These are phyloP conservation scores for Penicillium simplicissimum DNA, from an alignment of 495 filamentous ascomycete species.

Conservation along the genomic window DNA sequence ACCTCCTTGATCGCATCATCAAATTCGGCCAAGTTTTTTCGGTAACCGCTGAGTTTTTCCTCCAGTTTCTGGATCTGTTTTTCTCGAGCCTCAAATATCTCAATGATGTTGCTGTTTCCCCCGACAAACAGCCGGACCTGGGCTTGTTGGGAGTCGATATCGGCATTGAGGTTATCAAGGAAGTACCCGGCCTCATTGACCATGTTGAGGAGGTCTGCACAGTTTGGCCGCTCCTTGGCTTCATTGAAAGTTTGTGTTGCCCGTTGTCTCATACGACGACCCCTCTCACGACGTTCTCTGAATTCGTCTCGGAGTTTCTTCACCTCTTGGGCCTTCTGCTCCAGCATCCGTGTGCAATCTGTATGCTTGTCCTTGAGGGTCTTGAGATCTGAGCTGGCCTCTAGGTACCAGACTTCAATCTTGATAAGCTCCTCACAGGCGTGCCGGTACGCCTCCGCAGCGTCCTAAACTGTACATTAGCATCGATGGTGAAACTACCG, in stretches of 20 bases:
- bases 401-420: slow-evolving; percentile 65
- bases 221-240: slow-evolving; percentile 23
- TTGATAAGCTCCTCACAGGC: slow-evolving; percentile 65
- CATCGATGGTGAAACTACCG: background rate
- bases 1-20: slow-evolving; percentile 59
- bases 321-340: slow-evolving; percentile 44
- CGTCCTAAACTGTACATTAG: slow-evolving; percentile 43
- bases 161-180: slow-evolving; percentile 65
- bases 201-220: slow-evolving; percentile 33
- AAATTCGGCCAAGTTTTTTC: slow-evolving; percentile 49
- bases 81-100: slow-evolving; percentile 74
- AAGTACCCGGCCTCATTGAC: slow-evolving; percentile 42
- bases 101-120: slow-evolving; percentile 72
- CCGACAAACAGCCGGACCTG: slow-evolving; percentile 79
- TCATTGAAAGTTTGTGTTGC: slow-evolving; percentile 30
- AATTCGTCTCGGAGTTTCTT: slow-evolving; percentile 33
- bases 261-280: slow-evolving; percentile 37
- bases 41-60: slow-evolving; percentile 44
- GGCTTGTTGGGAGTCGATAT: slow-evolving; percentile 72
- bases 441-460: slow-evolving; percentile 58
- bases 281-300: slow-evolving; percentile 33
- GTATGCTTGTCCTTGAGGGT: slow-evolving; percentile 61
- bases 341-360: slow-evolving; percentile 56
- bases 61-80: slow-evolving; percentile 57
- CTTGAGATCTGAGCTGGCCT: slow-evolving; percentile 77